Conservation (phyloP, 768 basidiomycete genomes). For the Rhodosporidiobolus sp. region DNA sequence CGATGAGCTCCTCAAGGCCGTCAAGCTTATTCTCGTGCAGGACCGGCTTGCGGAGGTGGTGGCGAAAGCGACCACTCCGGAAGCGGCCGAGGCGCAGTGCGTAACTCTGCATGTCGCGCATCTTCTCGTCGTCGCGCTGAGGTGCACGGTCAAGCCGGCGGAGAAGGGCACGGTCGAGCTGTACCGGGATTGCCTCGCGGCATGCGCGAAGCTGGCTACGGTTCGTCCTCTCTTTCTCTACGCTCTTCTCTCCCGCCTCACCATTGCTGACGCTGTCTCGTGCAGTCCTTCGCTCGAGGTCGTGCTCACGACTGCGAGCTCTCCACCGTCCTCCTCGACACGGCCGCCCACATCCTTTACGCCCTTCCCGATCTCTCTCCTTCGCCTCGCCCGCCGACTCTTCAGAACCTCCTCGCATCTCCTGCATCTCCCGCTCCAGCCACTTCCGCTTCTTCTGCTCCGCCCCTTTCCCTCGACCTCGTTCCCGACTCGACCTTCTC, state of each 20-base stretch:
- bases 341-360: slow-evolving; percentile 29
- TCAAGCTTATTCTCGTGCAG: slow-evolving; percentile 1
- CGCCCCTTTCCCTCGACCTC: slow-evolving; percentile 6
- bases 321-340: slow-evolving; percentile 24
- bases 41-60: background rate
- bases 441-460: no score
- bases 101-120: background rate
- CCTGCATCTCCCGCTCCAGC: background rate
- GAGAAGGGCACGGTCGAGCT: slow-evolving; percentile 17
- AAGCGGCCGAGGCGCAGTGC: background rate
- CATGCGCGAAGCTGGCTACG: slow-evolving; percentile 2
- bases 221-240: background rate
- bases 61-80: no score
- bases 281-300: slow-evolving; percentile 5
- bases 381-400: background rate
- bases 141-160: slow-evolving; percentile 12
- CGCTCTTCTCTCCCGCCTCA: background rate
- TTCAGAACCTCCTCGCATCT: slow-evolving; percentile 12
- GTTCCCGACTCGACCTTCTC: slow-evolving; percentile 23
- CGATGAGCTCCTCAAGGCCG: slow-evolving; percentile 14
- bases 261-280: background rate
- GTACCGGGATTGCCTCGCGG: slow-evolving; percentile 19
- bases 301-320: background rate
- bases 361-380: slow-evolving; percentile 19
- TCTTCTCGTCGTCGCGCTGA: slow-evolving; percentile 15